Percentiles rank a stretch among this genome's conserved stretches.
Conservation (phyloP, 495 filamentous ascomycete genomes). For the Hyaloscypha bicolor region DNA sequence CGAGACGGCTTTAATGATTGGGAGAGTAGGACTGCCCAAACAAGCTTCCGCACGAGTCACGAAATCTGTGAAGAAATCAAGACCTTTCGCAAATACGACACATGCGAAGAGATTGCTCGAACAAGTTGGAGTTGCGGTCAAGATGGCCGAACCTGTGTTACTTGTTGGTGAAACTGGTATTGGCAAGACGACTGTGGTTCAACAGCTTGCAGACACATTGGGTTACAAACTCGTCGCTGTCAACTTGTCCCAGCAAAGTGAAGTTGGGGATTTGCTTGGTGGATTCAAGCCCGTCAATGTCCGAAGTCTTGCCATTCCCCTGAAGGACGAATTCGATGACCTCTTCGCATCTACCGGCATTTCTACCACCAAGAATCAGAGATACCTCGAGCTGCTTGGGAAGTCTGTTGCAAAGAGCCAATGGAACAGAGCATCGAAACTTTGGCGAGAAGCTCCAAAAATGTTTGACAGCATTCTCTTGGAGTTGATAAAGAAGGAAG, state of each 20-base stretch:
- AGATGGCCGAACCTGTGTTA: constrained; percentile 82
- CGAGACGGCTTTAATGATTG: constrained; percentile 61
- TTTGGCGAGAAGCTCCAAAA: constrained; percentile 87
- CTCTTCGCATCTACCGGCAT: constrained; percentile 82
- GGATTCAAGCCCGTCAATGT: constrained; percentile 95
- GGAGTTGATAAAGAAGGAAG: constrained; percentile 41
- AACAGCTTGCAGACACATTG: constrained; percentile 82
- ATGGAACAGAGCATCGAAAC: constrained; percentile 78
- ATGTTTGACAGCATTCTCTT: constrained; percentile 76
- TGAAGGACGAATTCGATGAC: constrained; percentile 92
- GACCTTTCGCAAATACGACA: constrained; percentile 73
- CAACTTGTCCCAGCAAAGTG: constrained; percentile 97
- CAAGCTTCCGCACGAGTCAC: constrained; percentile 42
- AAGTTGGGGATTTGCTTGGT: constrained; percentile 88
- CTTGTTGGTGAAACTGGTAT: constrained; percentile 98
- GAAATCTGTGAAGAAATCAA: constrained; percentile 42
- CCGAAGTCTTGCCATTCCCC: constrained; percentile 81
- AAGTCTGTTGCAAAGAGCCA: constrained; percentile 80
- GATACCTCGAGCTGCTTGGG: constrained; percentile 75
- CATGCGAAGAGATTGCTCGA: constrained; percentile 76
- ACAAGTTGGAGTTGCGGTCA: constrained; percentile 79
- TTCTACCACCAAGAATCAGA: constrained; percentile 80
- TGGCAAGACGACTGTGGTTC: constrained; percentile 94
- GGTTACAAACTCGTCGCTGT: constrained; percentile 84
- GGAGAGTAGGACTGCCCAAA: constrained; percentile 63